These are phyloP conservation scores for Candida sp. DNA, from an alignment of 1,139 yeast genomes.

Conservation along the genomic window DNA sequence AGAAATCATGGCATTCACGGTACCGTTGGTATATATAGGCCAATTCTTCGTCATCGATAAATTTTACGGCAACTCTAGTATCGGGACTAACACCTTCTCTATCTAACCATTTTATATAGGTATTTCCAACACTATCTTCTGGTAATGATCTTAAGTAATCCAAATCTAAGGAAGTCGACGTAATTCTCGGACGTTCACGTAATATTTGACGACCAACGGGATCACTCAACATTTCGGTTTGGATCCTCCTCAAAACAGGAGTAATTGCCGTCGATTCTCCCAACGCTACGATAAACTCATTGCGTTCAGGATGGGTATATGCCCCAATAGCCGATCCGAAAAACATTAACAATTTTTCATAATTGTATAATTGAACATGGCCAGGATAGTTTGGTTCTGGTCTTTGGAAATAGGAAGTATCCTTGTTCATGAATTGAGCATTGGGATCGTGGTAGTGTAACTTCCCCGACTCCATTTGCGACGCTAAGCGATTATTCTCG, in stretches of 20 bases:
- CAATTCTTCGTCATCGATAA: constrained; percentile 84
- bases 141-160: constrained; percentile 61
- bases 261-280: constrained; percentile 91
- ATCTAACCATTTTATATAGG: constrained; percentile 79
- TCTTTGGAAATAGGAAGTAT: constrained; percentile 28
- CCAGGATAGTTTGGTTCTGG: constrained; percentile 62
- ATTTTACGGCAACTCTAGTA: constrained; percentile 83
- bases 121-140: constrained; percentile 70
- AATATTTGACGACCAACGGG: constrained; percentile 75
- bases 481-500: constrained; percentile 51
- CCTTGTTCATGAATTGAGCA: constrained; percentile 23
- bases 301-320: constrained; percentile 74
- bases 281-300: constrained; percentile 83
- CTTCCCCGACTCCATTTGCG: constrained; percentile 55
- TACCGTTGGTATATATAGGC: constrained; percentile 92
- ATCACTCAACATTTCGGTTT: constrained; percentile 72
- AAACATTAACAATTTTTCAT: constrained; percentile 65
- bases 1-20: constrained; percentile 96
- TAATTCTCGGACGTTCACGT: constrained; percentile 79
- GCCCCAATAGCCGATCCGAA: constrained; percentile 83
- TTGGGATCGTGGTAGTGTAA: constrained; percentile 41
- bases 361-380: constrained; percentile 68
- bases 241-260: constrained; percentile 59
- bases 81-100: constrained; percentile 93
- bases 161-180: constrained; percentile 66